Conservation (phyloP, 2,329 filamentous ascomycete species). For the Colletotrichum liriopes region DNA sequence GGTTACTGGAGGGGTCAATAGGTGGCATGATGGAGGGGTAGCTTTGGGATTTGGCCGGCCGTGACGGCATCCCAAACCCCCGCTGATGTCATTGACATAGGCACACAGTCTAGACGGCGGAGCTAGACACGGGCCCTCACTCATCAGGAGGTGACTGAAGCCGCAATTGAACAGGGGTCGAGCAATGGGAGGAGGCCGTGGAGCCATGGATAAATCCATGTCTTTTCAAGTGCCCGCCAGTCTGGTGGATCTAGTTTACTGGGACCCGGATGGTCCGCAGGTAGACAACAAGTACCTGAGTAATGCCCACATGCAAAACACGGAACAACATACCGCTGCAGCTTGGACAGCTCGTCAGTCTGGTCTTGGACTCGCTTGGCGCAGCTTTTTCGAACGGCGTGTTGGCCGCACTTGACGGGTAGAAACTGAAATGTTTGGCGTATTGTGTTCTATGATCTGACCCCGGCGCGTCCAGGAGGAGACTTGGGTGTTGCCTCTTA, state of each 20-base stretch:
- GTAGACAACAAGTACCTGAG: constrained; percentile 14
- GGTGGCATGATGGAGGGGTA: constrained; percentile 41
- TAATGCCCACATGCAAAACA: constrained; percentile 8
- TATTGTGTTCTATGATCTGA: background rate
- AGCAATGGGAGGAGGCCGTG: background rate
- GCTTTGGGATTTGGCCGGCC: constrained; percentile 31
- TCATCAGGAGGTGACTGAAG: constrained; percentile 23
- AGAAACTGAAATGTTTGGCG: background rate
- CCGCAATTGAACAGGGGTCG: background rate
- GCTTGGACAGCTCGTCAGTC: constrained; percentile 31
- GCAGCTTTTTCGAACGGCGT: background rate
- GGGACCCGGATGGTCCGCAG: constrained; percentile 37
- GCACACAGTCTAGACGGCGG: constrained; percentile 24
- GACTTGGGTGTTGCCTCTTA: background rate
- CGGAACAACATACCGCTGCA: constrained; percentile 3
- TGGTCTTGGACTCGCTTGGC: constrained; percentile 10
- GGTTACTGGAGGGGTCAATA: constrained; percentile 17
- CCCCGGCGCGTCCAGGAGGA: no score
- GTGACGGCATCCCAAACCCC: constrained; percentile 38
- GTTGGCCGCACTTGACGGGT: background rate
- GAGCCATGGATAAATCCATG: constrained; percentile 20
- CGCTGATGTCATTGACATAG: constrained; percentile 41
- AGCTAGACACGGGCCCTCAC: constrained; percentile 21
- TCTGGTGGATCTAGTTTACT: constrained; percentile 23
- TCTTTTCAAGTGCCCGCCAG: background rate